A percentile compares a stretch with the other conserved stretches of the same genome.
Conservation (phyloP, 129 eudicot genomes). For the Cynara cardunculus region DNA sequence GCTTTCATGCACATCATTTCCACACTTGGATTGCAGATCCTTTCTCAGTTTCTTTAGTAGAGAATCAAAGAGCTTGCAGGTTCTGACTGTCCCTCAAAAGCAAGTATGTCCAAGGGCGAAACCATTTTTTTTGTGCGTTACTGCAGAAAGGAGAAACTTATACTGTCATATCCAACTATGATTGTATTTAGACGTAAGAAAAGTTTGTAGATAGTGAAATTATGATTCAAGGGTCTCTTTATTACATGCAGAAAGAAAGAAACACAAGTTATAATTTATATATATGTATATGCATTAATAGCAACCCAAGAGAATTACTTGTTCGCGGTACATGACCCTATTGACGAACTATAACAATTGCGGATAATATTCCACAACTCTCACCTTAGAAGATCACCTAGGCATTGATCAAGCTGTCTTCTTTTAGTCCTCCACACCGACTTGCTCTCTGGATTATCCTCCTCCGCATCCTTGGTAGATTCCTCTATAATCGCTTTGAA, state of each 20-base stretch:
- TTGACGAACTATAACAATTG: not conserved
- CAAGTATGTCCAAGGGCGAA: slow-evolving; percentile 75
- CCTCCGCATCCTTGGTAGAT: not conserved
- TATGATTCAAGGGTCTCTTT: not conserved
- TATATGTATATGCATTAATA: not conserved
- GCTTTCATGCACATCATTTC: slow-evolving; percentile 27
- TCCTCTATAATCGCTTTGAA: slow-evolving; percentile 62
- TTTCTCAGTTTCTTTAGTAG: slow-evolving; percentile 35
- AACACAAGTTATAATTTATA: not conserved
- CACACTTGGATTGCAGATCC: slow-evolving; percentile 33
- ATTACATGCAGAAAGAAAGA: not conserved
- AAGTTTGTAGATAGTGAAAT: not conserved
- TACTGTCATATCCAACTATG: not conserved
- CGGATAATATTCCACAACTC: not conserved
- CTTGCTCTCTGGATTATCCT: slow-evolving; percentile 53
- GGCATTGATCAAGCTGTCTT: slow-evolving; percentile 59
- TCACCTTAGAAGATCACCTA: slow-evolving; percentile 58
- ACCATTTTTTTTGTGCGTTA: slow-evolving; percentile 75
- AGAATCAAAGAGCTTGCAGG: slow-evolving; percentile 34
- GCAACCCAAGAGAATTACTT: not conserved
- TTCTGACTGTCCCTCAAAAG: slow-evolving; percentile 62
- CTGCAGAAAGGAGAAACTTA: slow-evolving; percentile 28
- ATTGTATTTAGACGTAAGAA: not conserved
- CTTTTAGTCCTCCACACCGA: slow-evolving; percentile 62
- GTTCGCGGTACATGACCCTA: not conserved